Evolutionary conservation across 2,329 filamentous ascomycete genomes (phyloP).

Genomic region (Exophiala phaeomuriformis): DNA sequence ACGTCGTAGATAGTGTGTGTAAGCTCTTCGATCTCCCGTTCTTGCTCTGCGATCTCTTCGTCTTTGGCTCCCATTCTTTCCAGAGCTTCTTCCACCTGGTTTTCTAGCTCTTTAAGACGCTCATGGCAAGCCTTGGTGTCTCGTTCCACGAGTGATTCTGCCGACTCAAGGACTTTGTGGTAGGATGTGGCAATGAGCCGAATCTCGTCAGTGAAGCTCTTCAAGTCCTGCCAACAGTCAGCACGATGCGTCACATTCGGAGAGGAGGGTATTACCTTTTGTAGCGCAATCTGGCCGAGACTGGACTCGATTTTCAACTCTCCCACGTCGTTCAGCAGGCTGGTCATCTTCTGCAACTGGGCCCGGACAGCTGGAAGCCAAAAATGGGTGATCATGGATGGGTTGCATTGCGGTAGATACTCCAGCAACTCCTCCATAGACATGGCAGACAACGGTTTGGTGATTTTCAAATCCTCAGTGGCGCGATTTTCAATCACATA

Average conservation of each 20-base stretch:
- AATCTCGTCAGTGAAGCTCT: constrained; percentile 9
- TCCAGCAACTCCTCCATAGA: constrained; percentile 19
- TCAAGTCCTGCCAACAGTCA: constrained; percentile 16
- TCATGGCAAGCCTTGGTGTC: constrained; percentile 11
- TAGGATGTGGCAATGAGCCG: constrained; percentile 15
- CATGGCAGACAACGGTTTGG: constrained; percentile 20
- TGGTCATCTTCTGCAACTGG: constrained; percentile 14
- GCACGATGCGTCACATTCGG: neutral
- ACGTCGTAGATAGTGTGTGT: constrained; percentile 16
- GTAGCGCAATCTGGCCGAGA: constrained; percentile 10
- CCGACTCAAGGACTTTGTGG: constrained; percentile 16
- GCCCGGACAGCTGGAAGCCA: constrained; percentile 20
- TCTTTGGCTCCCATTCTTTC: constrained; percentile 13
- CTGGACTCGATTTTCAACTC: constrained; percentile 12
- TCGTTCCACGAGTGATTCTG: constrained; percentile 20
- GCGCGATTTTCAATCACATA: constrained; percentile 11
- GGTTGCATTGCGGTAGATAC: constrained; percentile 10
- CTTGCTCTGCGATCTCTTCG: constrained; percentile 12
- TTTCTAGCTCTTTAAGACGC: constrained; percentile 16
- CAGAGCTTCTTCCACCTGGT: constrained; percentile 8
- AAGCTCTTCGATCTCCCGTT: constrained; percentile 11
- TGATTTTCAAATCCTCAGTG: constrained; percentile 6
- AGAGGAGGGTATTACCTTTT: constrained; percentile 1
- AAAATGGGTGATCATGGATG: constrained; percentile 4
- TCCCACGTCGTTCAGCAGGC: constrained; percentile 13